Percentiles rank a stretch among this genome's conserved stretches.
Evolutionary conservation across 805 yeast species (phyloP).

Genomic region (Metschnikowia drakensbergensis): DNA sequence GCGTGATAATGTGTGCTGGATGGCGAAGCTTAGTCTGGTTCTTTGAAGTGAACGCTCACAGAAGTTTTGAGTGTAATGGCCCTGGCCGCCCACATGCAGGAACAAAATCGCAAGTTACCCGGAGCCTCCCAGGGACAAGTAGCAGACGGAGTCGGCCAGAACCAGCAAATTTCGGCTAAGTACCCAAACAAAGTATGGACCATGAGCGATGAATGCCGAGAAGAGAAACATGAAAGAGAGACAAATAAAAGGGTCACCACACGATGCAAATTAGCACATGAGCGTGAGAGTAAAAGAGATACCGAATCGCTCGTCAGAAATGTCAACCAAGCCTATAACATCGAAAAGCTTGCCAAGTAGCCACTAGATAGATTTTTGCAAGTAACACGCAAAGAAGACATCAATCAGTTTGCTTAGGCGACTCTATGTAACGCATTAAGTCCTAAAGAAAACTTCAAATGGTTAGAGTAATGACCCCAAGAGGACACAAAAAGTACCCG

Average conservation of each 20-base stretch:
- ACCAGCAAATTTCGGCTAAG: not conserved
- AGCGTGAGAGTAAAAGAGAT: not conserved
- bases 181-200: not conserved
- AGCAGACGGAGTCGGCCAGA: not conserved
- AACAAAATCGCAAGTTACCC: not conserved
- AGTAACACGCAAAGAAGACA: not conserved
- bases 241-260: not conserved
- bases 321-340: not conserved
- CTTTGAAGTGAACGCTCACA: constrained; percentile 1
- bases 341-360: not conserved
- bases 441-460: not conserved
- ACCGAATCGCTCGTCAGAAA: not conserved
- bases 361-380: not conserved
- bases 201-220: not conserved
- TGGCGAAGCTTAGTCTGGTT: not conserved
- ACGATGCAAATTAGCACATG: not conserved
- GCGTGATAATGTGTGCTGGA: not conserved
- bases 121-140: not conserved
- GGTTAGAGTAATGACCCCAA: not conserved
- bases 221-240: constrained; percentile 1
- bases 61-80: constrained; percentile 6
- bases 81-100: not conserved
- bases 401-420: not conserved
- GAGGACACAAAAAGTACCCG: not conserved
- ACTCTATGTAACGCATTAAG: not conserved